Evolutionary conservation across 2,329 filamentous ascomycete genomes (phyloP).

Genomic region (Fusarium dlaminii): DNA sequence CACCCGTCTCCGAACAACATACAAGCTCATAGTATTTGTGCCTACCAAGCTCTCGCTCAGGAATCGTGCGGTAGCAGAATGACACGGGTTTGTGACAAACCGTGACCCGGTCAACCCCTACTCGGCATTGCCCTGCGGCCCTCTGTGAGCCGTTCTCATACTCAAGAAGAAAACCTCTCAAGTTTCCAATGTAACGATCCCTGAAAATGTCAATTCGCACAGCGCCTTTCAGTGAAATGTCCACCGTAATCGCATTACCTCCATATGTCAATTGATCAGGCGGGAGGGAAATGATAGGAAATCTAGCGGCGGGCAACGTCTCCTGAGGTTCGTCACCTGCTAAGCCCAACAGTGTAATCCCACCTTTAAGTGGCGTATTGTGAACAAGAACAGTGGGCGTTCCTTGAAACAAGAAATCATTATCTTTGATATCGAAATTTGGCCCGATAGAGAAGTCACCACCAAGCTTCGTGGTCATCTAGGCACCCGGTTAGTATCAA

Average conservation of each 20-base stretch:
- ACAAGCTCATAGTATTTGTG: neutral
- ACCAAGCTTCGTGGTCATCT: neutral
- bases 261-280: neutral
- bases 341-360: neutral
- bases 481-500: neutral
- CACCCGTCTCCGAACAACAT: neutral
- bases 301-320: neutral
- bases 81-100: neutral
- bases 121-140: neutral
- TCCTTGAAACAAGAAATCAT: neutral
- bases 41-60: neutral
- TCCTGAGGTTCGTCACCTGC: neutral
- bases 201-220: neutral
- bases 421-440: neutral
- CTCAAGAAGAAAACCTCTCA: neutral
- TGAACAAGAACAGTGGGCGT: neutral
- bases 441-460: neutral
- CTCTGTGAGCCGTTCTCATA: neutral
- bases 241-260: neutral
- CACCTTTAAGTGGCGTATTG: neutral
- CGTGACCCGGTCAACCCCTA: neutral
- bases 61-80: neutral
- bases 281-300: neutral
- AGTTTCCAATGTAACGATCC: neutral
- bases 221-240: neutral